These are phyloP conservation scores for Russula sp. DNA, from an alignment of 768 basidiomycete species.

Conservation along the genomic window DNA sequence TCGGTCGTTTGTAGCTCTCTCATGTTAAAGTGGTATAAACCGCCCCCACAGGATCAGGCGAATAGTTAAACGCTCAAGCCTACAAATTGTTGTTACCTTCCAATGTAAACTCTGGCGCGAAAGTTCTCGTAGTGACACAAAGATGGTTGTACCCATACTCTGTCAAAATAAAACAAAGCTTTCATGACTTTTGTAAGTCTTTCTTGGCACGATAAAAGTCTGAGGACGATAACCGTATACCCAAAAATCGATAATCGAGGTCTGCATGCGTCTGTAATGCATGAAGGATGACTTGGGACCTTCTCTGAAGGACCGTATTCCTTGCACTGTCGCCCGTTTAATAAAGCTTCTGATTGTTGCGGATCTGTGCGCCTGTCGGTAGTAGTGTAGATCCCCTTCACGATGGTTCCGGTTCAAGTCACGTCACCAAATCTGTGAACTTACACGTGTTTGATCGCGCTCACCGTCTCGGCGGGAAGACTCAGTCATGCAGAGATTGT, in stretches of 20 bases:
- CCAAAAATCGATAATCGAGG: slow-evolving; percentile 87
- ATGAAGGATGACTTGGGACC: slow-evolving; percentile 63
- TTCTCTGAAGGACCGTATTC: slow-evolving; percentile 71
- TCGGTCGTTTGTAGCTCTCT: slow-evolving; percentile 60
- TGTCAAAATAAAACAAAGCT: background rate
- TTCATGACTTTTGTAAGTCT: slow-evolving; percentile 36
- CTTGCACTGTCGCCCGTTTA: slow-evolving; percentile 54
- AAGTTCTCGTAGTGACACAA: background rate
- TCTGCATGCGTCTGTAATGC: slow-evolving; percentile 76
- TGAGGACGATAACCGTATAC: slow-evolving; percentile 76
- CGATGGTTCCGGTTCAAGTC: slow-evolving; percentile 1
- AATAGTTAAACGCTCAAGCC: background rate
- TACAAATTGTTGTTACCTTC: background rate
- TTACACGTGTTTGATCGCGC: slow-evolving; percentile 61
- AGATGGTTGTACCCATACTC: background rate
- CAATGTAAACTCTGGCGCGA: too few relatives aligned
- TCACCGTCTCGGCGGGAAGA: slow-evolving; percentile 72
- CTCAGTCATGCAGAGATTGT: slow-evolving; percentile 82
- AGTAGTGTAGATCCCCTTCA: slow-evolving; percentile 55
- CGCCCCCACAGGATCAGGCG: slow-evolving; percentile 14
- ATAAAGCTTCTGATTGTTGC: slow-evolving; percentile 39
- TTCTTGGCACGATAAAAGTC: slow-evolving; percentile 68
- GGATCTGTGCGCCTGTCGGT: slow-evolving; percentile 32
- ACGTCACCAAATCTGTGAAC: slow-evolving; percentile 27
- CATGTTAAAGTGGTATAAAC: slow-evolving; percentile 47